Percentiles rank a stretch among this genome's conserved stretches.
Conservation (phyloP, 2,329 filamentous ascomycete species). For the Penicillium brasilianum region DNA sequence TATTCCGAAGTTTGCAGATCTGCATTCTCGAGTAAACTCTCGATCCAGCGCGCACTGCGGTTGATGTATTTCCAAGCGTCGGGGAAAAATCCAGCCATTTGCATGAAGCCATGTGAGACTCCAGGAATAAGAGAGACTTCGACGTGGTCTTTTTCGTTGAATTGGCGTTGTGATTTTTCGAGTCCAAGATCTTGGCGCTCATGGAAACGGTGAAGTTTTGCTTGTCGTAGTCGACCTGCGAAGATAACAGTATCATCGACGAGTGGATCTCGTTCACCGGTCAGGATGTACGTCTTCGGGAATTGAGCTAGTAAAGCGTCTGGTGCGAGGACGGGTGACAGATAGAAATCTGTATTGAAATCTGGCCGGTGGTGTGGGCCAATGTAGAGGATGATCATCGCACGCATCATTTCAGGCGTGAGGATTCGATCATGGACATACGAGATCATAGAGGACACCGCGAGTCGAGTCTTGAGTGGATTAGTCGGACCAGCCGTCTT, state of each 20-base stretch:
- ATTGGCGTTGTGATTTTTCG: constrained; percentile 59
- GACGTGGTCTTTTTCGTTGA: constrained; percentile 74
- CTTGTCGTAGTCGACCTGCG: constrained; percentile 82
- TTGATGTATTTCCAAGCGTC: constrained; percentile 89
- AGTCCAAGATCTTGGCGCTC: constrained; percentile 62
- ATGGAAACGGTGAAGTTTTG: constrained; percentile 65
- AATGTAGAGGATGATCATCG: constrained; percentile 98
- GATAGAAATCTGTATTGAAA: constrained; percentile 86
- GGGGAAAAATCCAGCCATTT: constrained; percentile 86
- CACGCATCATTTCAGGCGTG: constrained; percentile 97
- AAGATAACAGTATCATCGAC: constrained; percentile 98
- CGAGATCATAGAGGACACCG: constrained; percentile 95
- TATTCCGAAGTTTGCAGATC: constrained; percentile 29
- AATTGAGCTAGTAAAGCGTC: constrained; percentile 83
- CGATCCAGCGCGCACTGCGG: constrained; percentile 79
- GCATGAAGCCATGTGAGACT: constrained; percentile 90
- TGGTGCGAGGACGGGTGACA: constrained; percentile 88
- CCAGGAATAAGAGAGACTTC: constrained; percentile 87
- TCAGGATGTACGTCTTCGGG: constrained; percentile 91
- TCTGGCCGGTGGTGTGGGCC: constrained; percentile 92
- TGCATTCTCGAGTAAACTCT: constrained; percentile 66
- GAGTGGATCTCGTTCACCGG: constrained; percentile 90
- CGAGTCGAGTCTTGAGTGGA: constrained; percentile 78
- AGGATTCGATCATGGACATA: constrained; percentile 97
- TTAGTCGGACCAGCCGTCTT: constrained; percentile 48